phyloP scores from a whole-genome alignment of 495 filamentous ascomycete species.

The Pyronema omphalodes region DNA sequence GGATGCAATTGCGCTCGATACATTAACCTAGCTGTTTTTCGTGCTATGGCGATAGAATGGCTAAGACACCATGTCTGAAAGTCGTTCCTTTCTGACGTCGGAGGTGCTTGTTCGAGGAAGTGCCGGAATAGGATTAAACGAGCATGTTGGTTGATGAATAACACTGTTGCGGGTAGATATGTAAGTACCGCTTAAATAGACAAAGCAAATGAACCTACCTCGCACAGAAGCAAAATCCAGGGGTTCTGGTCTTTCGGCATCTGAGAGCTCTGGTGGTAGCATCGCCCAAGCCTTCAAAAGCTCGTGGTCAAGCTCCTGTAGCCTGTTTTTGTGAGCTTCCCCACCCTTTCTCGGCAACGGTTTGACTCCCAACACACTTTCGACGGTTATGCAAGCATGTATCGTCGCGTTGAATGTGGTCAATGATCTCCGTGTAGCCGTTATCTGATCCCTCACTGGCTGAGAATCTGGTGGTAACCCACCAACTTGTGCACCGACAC shows the following conservation, averaged over 20 bases:
- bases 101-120: constrained; percentile 6
- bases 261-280: constrained; percentile 17
- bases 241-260: constrained; percentile 10
- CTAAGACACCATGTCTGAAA: constrained; percentile 19
- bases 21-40: constrained; percentile 20
- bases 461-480: background rate
- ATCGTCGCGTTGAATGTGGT: constrained; percentile 16
- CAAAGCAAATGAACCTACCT: constrained; percentile 2
- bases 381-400: constrained; percentile 13
- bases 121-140: constrained; percentile 23
- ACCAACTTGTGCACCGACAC: background rate
- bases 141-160: constrained; percentile 22
- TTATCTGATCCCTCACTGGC: background rate
- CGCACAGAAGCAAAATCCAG: constrained; percentile 18
- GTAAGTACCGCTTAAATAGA: background rate
- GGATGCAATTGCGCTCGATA: constrained; percentile 13
- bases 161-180: constrained; percentile 4
- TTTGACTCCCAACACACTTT: constrained; percentile 12
- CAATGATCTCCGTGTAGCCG: constrained; percentile 5
- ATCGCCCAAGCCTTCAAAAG: constrained; percentile 16
- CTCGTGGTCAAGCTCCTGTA: constrained; percentile 18
- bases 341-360: constrained; percentile 12
- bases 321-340: constrained; percentile 14
- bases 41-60: constrained; percentile 19
- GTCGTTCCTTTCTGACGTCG: background rate